Evolutionary conservation across 202 grass and related monocot genomes (phyloP), one percentile per base, ranked within the genome.

Genomic region (Hordeum pubiflorum): DNA sequence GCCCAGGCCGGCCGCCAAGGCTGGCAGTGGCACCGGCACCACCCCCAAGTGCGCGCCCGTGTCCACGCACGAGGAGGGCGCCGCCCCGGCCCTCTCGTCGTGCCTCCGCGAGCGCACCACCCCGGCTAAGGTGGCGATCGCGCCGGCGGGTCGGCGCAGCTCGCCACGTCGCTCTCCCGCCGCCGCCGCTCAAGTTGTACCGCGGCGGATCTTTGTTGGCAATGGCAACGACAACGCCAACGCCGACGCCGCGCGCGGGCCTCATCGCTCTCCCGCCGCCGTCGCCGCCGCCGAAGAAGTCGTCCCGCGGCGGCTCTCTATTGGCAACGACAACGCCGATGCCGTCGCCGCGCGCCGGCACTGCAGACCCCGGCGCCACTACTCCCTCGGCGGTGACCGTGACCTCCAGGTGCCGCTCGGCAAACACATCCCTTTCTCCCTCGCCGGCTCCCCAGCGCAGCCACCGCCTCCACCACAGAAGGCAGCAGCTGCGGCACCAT

Each of bases 351-450:
- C 6, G 58, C 58, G 59, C 1, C 31, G 52, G 65, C 36, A 57
- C 15, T 18, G 58, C 77, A 68, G 46, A 6, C 48, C 23, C 22
- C 78, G 72, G 37, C 58, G 78, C 22, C 87, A 97, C 54, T 75
- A 44, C 61, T 94, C 91, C 43, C 32, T 87, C 22, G 94, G 91
- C 4, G 85, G 89, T 13, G 94, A 97, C 9, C 66, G 48, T 6
- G 84, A 94, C 63, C 71, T 84, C 67, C 68, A 11, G 24, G 4
- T 40, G 17, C 44, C 70, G 10, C 83, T 97, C 44, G 86, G 91
- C 24, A 61, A 85, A 17, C 63, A 80, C 36, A 94, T 92, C 61
- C 89, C 89, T 44, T 97, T 97, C 84, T 97, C 90, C 5, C 8
- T 81, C 69, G 36, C 40, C 5, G 55, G 26, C 37, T 50, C 79